Percentiles rank a stretch among this genome's conserved stretches.
phyloP scores from a whole-genome alignment of 2,329 filamentous ascomycete species.

The Teratosphaeriaceae sp. region DNA sequence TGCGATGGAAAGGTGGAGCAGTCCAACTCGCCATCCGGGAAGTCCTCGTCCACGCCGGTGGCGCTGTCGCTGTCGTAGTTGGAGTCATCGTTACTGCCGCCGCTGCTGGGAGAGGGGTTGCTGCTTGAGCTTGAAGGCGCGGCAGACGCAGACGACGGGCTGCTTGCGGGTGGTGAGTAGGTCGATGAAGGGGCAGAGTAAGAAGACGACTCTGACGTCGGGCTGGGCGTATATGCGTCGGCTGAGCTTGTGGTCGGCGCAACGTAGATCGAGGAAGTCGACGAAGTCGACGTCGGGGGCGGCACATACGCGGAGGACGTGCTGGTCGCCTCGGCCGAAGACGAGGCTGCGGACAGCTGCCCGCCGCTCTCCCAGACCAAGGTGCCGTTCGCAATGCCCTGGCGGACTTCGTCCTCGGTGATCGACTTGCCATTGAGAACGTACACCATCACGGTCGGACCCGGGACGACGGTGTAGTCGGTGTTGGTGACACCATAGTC shows the following conservation, averaged over 20 bases:
- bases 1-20: slow-evolving; percentile 70
- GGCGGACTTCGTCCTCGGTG: slow-evolving; percentile 56
- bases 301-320: slow-evolving; percentile 2
- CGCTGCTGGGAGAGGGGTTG: slow-evolving; percentile 15
- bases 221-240: not conserved
- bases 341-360: slow-evolving; percentile 16
- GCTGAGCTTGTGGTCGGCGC: slow-evolving; percentile 5
- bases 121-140: slow-evolving; percentile 10
- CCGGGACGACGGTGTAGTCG: slow-evolving; percentile 41
- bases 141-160: slow-evolving; percentile 4
- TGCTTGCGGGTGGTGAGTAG: not conserved
- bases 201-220: not conserved
- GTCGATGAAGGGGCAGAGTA: slow-evolving; percentile 2
- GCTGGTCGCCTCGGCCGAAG: slow-evolving; percentile 34
- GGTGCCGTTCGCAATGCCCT: slow-evolving; percentile 64
- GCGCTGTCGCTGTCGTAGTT: slow-evolving; percentile 23
- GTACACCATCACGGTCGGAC: slow-evolving; percentile 63
- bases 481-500: slow-evolving; percentile 36
- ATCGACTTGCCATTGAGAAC: slow-evolving; percentile 60
- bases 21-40: slow-evolving; percentile 66
- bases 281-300: slow-evolving; percentile 5
- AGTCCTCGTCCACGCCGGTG: slow-evolving; percentile 57
- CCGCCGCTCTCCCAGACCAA: slow-evolving; percentile 54
- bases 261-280: slow-evolving; percentile 2
- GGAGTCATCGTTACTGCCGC: slow-evolving; percentile 14